Evolutionary conservation across 1,139 yeast species (phyloP).

Genomic region (Protomyces arabidopsidicola): DNA sequence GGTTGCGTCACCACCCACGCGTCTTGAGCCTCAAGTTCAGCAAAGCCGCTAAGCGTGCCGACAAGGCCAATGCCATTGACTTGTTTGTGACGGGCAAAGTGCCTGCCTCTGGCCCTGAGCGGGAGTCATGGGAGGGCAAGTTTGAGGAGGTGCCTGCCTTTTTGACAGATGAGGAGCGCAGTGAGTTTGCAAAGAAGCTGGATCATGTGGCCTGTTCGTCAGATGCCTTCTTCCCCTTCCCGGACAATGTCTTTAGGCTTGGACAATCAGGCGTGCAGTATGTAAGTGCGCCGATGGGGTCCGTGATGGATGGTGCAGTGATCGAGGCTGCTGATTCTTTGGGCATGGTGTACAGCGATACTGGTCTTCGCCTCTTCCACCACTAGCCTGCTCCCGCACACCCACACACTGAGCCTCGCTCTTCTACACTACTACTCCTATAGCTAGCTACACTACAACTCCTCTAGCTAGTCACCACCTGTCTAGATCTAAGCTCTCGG

Average conservation of each 20-base stretch:
- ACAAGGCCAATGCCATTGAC: slow-evolving; percentile 95
- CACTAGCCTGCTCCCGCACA: slow-evolving; percentile 52
- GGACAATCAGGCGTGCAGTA: slow-evolving; percentile 92
- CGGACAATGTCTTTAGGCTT: slow-evolving; percentile 97
- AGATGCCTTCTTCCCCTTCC: slow-evolving; percentile 99
- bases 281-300: slow-evolving; percentile 95
- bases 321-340: slow-evolving; percentile 90
- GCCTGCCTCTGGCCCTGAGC: slow-evolving; percentile 89
- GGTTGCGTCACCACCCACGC: slow-evolving; percentile 97
- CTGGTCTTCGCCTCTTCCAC: slow-evolving; percentile 96
- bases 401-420: too few relatives aligned
- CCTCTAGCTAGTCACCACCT: too few relatives aligned
- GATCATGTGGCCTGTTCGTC: slow-evolving; percentile 85
- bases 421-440: too few relatives aligned
- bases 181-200: slow-evolving; percentile 77
- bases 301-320: slow-evolving; percentile 96
- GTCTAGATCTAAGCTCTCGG: too few relatives aligned
- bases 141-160: slow-evolving; percentile 80
- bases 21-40: slow-evolving; percentile 95
- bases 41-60: slow-evolving; percentile 97
- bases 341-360: slow-evolving; percentile 83
- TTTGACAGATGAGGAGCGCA: slow-evolving; percentile 73
- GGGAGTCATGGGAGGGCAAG: slow-evolving; percentile 83
- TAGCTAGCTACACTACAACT: too few relatives aligned
- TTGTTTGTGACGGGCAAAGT: slow-evolving; percentile 85